These are phyloP conservation scores for Diaporthe sp. DNA, from an alignment of 2,329 filamentous ascomycete genomes.

Conservation along the genomic window DNA sequence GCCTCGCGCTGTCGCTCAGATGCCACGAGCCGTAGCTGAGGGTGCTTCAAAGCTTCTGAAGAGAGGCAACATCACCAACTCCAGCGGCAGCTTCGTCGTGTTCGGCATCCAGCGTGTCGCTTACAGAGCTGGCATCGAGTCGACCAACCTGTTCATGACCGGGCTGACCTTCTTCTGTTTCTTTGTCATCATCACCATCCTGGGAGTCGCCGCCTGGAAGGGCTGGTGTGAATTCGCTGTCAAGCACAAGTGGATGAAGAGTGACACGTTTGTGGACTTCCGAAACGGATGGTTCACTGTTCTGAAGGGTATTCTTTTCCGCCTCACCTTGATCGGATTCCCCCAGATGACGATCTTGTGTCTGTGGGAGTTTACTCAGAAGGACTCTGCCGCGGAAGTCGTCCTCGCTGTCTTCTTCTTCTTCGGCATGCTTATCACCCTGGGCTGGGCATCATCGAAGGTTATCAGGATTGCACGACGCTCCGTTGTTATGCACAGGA, in stretches of 20 bases:
- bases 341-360: constrained; percentile 92
- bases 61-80: constrained; percentile 67
- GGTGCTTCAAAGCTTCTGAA: constrained; percentile 59
- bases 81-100: constrained; percentile 72
- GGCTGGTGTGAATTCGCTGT: constrained; percentile 81
- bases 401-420: constrained; percentile 92
- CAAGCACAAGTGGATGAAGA: constrained; percentile 82
- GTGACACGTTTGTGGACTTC: constrained; percentile 92
- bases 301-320: constrained; percentile 93
- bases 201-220: constrained; percentile 85
- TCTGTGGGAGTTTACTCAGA: constrained; percentile 91
- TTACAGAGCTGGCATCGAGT: constrained; percentile 86
- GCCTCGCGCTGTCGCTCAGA: constrained; percentile 54
- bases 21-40: constrained; percentile 41
- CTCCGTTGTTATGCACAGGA: constrained; percentile 92
- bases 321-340: constrained; percentile 89
- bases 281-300: constrained; percentile 94
- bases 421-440: constrained; percentile 80
- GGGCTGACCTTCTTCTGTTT: constrained; percentile 90
- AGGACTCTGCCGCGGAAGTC: constrained; percentile 87
- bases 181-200: constrained; percentile 81
- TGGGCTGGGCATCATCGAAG: constrained; percentile 90
- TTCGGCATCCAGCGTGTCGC: constrained; percentile 91
- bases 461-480: constrained; percentile 90
- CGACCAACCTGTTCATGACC: constrained; percentile 94